These are phyloP conservation scores for Aphanoascus verrucosus DNA, from an alignment of 2,329 filamentous ascomycete genomes.

Conservation along the genomic window DNA sequence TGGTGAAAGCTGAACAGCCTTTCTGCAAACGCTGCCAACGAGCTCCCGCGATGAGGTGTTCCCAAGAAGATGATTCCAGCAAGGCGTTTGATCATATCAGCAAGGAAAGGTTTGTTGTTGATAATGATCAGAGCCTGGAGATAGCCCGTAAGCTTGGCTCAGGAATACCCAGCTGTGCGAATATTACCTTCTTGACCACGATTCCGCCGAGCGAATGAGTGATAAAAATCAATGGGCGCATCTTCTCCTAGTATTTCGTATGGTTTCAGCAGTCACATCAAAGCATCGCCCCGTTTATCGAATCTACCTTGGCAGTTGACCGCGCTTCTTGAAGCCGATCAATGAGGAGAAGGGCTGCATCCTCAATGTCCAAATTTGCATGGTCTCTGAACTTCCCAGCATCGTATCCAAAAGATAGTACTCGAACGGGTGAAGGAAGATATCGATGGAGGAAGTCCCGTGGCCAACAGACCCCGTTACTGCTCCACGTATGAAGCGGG, in stretches of 20 bases:
- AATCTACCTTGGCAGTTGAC: not conserved
- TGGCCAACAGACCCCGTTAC: conserved; percentile 4
- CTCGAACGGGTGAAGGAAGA: not conserved
- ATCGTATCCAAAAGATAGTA: conserved; percentile 5
- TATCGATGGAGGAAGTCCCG: not conserved
- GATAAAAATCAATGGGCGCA: conserved; percentile 2
- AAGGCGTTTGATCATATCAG: not conserved
- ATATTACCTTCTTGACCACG: conserved; percentile 2
- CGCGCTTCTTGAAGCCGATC: not conserved
- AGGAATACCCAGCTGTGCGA: not conserved
- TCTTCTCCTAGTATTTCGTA: not conserved
- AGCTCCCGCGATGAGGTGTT: conserved; percentile 1
- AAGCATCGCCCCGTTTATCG: not conserved
- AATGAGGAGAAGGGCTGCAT: conserved; percentile 1
- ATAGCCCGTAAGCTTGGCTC: not conserved
- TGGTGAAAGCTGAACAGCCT: not conserved
- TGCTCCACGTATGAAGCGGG: conserved; percentile 6
- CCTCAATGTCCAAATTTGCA: conserved; percentile 5
- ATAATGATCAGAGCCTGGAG: not conserved
- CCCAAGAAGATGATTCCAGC: conserved; percentile 6
- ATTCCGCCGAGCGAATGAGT: conserved; percentile 5
- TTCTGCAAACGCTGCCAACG: not conserved
- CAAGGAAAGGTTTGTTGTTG: conserved; percentile 2
- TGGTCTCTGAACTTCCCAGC: not conserved
- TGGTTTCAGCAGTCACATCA: not conserved